Evolutionary conservation across 208 protist species (phyloP).

Genomic region (Balamuthia mandrillaris): DNA sequence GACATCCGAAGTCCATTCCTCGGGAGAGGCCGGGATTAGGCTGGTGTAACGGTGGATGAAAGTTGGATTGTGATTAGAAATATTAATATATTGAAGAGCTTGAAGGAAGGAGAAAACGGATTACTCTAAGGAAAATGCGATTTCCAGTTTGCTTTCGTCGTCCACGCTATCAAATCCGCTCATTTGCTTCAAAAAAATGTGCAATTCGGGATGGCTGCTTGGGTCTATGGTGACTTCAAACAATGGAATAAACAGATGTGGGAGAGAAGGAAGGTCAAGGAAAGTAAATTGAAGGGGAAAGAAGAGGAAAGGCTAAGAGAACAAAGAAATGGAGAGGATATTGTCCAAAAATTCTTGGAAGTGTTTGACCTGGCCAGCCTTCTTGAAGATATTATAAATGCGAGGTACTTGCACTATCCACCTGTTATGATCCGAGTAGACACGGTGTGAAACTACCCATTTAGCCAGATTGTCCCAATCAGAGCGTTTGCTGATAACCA

Average conservation of each 20-base stretch:
- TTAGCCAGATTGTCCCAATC: conserved; percentile 93
- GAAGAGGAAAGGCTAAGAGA: conserved; percentile 7
- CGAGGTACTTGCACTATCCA: conserved; percentile 97
- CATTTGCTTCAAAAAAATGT: conserved; percentile 93
- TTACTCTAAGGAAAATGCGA: conserved; percentile 65
- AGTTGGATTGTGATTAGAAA: not conserved
- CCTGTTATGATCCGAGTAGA: conserved; percentile 92
- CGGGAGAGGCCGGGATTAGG: conserved; percentile 62
- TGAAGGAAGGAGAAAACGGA: not conserved
- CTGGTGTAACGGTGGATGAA: not conserved
- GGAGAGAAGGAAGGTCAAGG: not conserved
- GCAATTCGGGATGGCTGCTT: conserved; percentile 86
- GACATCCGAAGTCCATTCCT: conserved; percentile 85
- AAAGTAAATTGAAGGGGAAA: conserved; percentile 34
- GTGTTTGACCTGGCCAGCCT: conserved; percentile 80
- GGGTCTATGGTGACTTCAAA: conserved; percentile 96
- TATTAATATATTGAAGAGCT: not conserved
- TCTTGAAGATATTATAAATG: conserved; percentile 89
- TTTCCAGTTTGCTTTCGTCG: conserved; percentile 94
- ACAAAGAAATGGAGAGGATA: conserved; percentile 30
- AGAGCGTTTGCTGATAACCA: conserved; percentile 77
- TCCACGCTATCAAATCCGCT: conserved; percentile 97
- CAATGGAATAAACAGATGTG: conserved; percentile 92
- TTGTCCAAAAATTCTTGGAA: conserved; percentile 95
- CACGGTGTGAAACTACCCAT: conserved; percentile 92